Base-by-base conservation (phyloP, 2,329 filamentous ascomycete genomes). In the Lachnellula subtilissima region DNA sequence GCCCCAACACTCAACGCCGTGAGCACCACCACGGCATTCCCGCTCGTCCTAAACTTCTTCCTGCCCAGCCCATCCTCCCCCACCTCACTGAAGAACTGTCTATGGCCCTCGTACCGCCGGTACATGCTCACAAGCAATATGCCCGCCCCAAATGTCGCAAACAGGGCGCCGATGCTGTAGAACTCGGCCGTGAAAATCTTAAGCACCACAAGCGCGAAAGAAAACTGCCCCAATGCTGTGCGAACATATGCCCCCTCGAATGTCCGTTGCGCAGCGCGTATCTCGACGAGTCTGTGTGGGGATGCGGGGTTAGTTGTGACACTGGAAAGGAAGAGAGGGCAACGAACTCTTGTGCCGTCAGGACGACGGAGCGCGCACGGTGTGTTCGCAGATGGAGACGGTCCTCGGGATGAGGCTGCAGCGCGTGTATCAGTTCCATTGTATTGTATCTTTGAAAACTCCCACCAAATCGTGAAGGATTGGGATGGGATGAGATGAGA, bases 161-260 rank as follows among this genome's bases (percentile, higher is more conserved):
- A 97, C 35, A 99, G 79, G 6, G 94, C 94, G n/a, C 94, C 94
- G 61, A 97, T 96, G 64, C 88, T 85, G 74, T 97, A 97, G 77
- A 99, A 97, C 70, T 97, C 94, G 52, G 86, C 83, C 8, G 91
- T 97, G 76, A 99, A 97, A 73, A 99, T 95, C 76, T 95, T 96
- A 64, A 96, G 84, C 52, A 99, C 89, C 61, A 99, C 86, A 50
- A 99, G 85, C 19, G 93, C 87, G 72, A 99, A 97, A 55, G 89
- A 93, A 76, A 97, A 97, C 69, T 97, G 92, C 3, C 89, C 90
- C 19, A 99, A 83, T 2, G 93, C 92, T 0, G 94, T 99, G 59
- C 94, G 89, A 69, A 97, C 88, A 74, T 97, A 99, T 22, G 94
- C 94, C 22, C 94, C 94, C 74, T 99, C 94, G 67, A 97, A 99